Evolutionary conservation across 495 filamentous ascomycete genomes (phyloP).

Genomic region (Parachaetomium inaequale): DNA sequence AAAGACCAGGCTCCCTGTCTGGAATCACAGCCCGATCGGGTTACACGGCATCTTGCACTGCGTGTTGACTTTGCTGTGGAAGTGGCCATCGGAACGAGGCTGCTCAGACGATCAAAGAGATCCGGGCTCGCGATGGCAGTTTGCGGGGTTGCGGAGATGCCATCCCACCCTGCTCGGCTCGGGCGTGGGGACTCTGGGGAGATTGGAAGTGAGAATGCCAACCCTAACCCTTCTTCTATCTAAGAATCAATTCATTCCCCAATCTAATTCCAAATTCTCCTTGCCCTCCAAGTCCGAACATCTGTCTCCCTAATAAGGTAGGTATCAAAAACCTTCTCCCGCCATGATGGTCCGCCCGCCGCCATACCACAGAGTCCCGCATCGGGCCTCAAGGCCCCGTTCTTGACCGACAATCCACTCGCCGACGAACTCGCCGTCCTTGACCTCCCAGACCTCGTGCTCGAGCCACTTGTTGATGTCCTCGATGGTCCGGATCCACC

Average conservation of each 20-base stretch:
- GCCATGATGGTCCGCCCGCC: constrained; percentile 60
- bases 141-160: background rate
- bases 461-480: constrained; percentile 70
- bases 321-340: constrained; percentile 58
- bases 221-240: background rate
- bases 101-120: background rate
- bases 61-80: background rate
- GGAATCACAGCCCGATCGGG: background rate
- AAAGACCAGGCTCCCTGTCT: background rate
- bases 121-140: background rate
- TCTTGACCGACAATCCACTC: constrained; percentile 78
- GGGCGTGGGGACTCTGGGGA: no score
- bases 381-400: constrained; percentile 64
- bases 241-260: background rate
- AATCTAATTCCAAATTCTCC: no score
- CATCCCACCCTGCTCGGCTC: background rate
- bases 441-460: constrained; percentile 60
- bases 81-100: background rate
- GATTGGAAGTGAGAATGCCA: no score
- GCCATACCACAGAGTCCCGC: constrained; percentile 80
- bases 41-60: background rate
- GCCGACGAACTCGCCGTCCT: constrained; percentile 38
- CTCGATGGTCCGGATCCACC: constrained; percentile 65
- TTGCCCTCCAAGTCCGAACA: background rate
- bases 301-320: background rate